phyloP scores from a whole-genome alignment of 2,329 filamentous ascomycete species.

The Epichloe coenophiala region DNA sequence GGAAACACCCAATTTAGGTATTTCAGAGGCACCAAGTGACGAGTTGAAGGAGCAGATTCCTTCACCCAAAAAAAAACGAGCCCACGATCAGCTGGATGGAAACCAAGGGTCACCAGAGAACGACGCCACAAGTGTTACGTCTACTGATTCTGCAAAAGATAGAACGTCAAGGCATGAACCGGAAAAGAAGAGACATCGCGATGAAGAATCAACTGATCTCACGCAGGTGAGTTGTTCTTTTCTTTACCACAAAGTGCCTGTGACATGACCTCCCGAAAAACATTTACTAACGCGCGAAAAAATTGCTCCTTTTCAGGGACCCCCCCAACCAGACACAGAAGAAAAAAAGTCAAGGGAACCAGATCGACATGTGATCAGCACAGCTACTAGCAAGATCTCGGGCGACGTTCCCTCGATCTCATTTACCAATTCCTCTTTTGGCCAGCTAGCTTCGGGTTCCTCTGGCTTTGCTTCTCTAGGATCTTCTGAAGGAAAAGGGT shows the following conservation, averaged over 20 bases:
- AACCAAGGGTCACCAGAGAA: conserved; percentile 28
- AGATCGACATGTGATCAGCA: background rate
- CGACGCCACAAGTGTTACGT: conserved; percentile 28
- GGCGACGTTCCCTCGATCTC: conserved; percentile 40
- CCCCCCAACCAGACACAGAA: background rate
- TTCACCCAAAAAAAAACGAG: conserved; percentile 55
- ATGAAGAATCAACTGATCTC: conserved; percentile 28
- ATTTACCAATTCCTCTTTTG: conserved; percentile 56
- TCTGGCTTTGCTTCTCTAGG: conserved; percentile 52
- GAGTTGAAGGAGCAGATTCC: conserved; percentile 34
- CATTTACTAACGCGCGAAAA: background rate
- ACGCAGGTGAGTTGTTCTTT: conserved; percentile 17
- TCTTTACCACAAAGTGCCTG: background rate
- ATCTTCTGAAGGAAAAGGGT: conserved; percentile 32
- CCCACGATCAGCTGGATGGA: conserved; percentile 44
- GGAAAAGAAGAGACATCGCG: conserved; percentile 51
- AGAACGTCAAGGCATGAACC: conserved; percentile 37
- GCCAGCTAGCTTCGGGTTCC: conserved; percentile 47
- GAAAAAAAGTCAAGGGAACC: background rate
- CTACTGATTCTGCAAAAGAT: conserved; percentile 32
- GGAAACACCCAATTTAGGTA: conserved; percentile 22
- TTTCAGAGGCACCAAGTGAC: conserved; percentile 21
- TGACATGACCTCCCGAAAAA: background rate
- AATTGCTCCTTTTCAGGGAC: background rate
- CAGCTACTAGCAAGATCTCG: background rate